Conservation (phyloP, 495 filamentous ascomycete genomes). For the Amphirosellinia nigrospora region DNA sequence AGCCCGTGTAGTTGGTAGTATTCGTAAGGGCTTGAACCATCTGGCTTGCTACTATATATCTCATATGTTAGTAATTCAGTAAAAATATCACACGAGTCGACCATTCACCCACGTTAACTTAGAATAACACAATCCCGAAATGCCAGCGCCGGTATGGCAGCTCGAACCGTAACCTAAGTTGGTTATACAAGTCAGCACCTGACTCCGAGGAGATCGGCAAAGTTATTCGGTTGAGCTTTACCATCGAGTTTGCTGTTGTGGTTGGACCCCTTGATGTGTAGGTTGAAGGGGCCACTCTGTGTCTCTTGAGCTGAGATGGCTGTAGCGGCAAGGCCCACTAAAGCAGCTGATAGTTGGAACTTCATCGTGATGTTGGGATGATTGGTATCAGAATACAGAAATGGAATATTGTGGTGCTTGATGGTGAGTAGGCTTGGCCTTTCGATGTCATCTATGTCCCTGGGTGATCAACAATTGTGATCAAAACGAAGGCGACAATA, state of each 20-base stretch:
- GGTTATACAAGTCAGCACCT: slow-evolving; percentile 29
- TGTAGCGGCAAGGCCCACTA: slow-evolving; percentile 37
- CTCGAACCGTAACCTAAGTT: slow-evolving; percentile 47
- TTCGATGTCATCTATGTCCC: not conserved
- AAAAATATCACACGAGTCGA: too few relatives aligned
- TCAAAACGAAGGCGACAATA: not conserved
- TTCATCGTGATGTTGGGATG: slow-evolving; percentile 36
- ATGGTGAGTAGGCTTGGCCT: not conserved
- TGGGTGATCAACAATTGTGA: not conserved
- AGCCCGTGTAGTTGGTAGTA: slow-evolving; percentile 50
- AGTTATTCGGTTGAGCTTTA: slow-evolving; percentile 35
- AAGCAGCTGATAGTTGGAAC: slow-evolving; percentile 35
- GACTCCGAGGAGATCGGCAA: not conserved
- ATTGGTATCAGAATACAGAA: not conserved
- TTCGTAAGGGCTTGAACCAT: slow-evolving; percentile 21
- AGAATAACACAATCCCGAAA: slow-evolving; percentile 60
- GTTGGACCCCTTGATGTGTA: slow-evolving; percentile 39
- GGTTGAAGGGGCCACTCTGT: slow-evolving; percentile 50
- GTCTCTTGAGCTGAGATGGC: slow-evolving; percentile 43
- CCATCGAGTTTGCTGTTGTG: slow-evolving; percentile 39
- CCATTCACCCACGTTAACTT: too few relatives aligned
- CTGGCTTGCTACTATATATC: slow-evolving; percentile 20
- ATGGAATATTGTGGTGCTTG: not conserved
- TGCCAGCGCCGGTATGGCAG: slow-evolving; percentile 64
- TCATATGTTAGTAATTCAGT: too few relatives aligned